These are phyloP conservation scores for Penicillium goetzii DNA, from an alignment of 495 filamentous ascomycete species.

Conservation along the genomic window DNA sequence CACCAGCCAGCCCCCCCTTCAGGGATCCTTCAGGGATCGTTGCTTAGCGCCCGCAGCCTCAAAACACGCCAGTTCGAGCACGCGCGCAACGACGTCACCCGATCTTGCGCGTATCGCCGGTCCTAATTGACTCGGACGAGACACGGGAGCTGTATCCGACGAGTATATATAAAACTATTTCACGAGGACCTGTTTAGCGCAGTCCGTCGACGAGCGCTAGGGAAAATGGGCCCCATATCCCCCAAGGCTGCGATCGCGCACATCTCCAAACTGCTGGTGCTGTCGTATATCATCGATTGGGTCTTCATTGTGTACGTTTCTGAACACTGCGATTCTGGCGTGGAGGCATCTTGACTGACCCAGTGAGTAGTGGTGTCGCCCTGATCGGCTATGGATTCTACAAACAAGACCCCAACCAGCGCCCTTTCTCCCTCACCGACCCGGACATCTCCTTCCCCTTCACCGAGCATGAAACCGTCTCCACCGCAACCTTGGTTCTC, in stretches of 20 bases:
- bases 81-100: not conserved
- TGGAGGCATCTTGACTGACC: slow-evolving; percentile 3
- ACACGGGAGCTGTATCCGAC: not conserved
- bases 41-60: slow-evolving; percentile 8
- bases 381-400: slow-evolving; percentile 52
- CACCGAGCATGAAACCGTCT: slow-evolving; percentile 57
- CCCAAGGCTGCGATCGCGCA: slow-evolving; percentile 14
- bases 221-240: not conserved
- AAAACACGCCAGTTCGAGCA: not conserved
- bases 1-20: not conserved
- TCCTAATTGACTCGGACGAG: not conserved
- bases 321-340: not conserved
- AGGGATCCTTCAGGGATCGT: not conserved
- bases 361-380: slow-evolving; percentile 42
- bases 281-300: slow-evolving; percentile 60
- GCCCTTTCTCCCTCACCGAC: slow-evolving; percentile 56
- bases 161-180: not conserved
- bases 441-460: slow-evolving; percentile 62
- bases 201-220: not conserved
- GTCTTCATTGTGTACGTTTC: slow-evolving; percentile 52
- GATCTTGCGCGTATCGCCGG: not conserved
- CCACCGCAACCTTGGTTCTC: slow-evolving; percentile 52
- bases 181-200: not conserved
- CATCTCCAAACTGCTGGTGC: slow-evolving; percentile 43
- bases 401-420: slow-evolving; percentile 43